Base-by-base conservation (phyloP, 805 yeast genomes). In the Pichia scutulata region DNA sequence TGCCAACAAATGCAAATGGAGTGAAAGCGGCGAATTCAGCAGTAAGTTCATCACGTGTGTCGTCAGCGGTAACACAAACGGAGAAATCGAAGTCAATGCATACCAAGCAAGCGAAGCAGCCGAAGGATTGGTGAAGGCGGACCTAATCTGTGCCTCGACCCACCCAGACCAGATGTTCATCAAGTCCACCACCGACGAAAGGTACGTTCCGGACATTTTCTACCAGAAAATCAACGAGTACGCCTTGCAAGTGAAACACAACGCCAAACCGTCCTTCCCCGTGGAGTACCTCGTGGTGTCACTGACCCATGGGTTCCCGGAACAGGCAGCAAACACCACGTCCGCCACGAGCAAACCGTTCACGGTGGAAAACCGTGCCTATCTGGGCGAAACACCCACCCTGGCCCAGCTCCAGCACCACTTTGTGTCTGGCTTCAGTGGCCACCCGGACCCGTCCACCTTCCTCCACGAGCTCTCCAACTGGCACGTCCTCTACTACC, bases 11-110 rank as follows among this genome's bases (percentile, higher is more conserved):
- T 75, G 87, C 39, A 80, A 78, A 58, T 84, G 81, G 75, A 75
- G 86, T 25, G 78, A 75, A 26, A 66, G 76, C 10, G 87, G 89
- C 2, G 58, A 62, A 25, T 93, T 78, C 64, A 86, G 96, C 16
- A 89, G 97, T 9, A 88, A 89, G 62, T 93, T 89, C 64, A 92
- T 90, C 19, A 92, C 98, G 0, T 90, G 97, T 69, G 92, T 89
- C 22, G 75, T 93, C 3, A 80, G 95, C 1, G 99, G 99, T n/a
- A 95, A 95, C 55, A 63, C 75, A 14, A 69, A 80, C 45, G 93
- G 95, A 22, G 96, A 92, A 54, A 92, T 93, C 61, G 99, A 92
- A 61, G 86, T 95, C 4, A 73, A 86, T 18, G 79, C 95, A 39
- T 93, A 90, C 66, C 99, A 93, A 66, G 96, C 89, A 0, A 84